Conservation (phyloP, 805 yeast species). For the Cyberlindnera xishuangbannaensis region DNA sequence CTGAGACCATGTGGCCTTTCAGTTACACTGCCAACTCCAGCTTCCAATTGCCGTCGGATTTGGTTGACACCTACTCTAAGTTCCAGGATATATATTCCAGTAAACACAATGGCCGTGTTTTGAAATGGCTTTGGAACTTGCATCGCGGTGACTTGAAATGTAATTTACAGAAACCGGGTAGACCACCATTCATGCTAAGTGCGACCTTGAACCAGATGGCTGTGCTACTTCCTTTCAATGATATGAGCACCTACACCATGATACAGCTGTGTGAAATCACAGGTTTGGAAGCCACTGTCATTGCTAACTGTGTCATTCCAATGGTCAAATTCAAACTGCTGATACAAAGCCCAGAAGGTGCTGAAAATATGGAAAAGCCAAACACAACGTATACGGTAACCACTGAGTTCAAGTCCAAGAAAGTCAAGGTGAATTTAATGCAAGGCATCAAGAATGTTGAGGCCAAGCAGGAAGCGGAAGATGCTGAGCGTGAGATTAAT, state of each 20-base stretch:
- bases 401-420: conserved; percentile 78
- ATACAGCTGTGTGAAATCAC: conserved; percentile 61
- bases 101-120: conserved; percentile 80
- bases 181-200: conserved; percentile 73
- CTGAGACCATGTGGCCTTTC: conserved; percentile 87
- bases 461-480: conserved; percentile 63
- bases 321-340: conserved; percentile 74
- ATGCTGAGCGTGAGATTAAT: conserved; percentile 73
- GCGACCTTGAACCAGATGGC: conserved; percentile 86
- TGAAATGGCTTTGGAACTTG: conserved; percentile 95
- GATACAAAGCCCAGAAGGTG: conserved; percentile 57
- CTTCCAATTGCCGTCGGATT: conserved; percentile 59
- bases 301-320: conserved; percentile 75
- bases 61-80: conserved; percentile 57
- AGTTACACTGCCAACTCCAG: conserved; percentile 28
- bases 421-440: conserved; percentile 76
- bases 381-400: conserved; percentile 65
- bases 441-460: conserved; percentile 47
- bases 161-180: conserved; percentile 72
- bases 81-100: conserved; percentile 63
- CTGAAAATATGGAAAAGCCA: conserved; percentile 44
- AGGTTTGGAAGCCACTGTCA: conserved; percentile 55
- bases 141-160: conserved; percentile 91
- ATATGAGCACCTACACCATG: conserved; percentile 51
- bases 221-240: conserved; percentile 78